Evolutionary conservation across 2,329 filamentous ascomycete species (phyloP), one percentile per base, ranked within the genome.

Genomic region (Paraphaeosphaeria sporulosa): DNA sequence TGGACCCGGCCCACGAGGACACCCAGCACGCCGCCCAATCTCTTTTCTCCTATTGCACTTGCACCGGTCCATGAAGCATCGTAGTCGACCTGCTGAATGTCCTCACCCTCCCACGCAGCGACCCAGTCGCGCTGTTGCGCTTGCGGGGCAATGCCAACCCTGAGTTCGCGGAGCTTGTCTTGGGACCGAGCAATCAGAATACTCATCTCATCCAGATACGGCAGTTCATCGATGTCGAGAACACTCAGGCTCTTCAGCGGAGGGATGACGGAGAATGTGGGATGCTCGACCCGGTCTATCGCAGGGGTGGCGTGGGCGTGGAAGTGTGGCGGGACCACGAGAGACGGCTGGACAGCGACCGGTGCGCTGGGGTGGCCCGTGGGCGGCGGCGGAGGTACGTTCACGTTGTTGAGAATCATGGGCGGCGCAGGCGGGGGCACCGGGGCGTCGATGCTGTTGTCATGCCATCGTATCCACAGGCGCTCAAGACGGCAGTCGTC

Each of bases 391-490:
- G 79, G 76, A 49, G 76, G 75, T 5, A 73, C 63, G 68, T 63
- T 79, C 52, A 73, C 66, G 68, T 65, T 80, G 67, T 69, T 78
- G 55, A 71, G 73, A 38, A 64, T 78, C 76, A 67, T 76, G 65
- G 66, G 79, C 67, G 71, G 77, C 55, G 66, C 73, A 58, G 68
- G 78, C 49, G 70, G 76, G 55, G 77, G 75, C 21, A 67, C 65
- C 25, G 73, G 71, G 7, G 71, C 68, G 59, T 82, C 81, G 21
- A 76, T 83, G 6, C 83, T 83, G 71, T 93, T 94, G 75, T 94
- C 89, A 76, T 95, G 92, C 89, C 91, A 94, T 65, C 92, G 86
- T 55, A 95, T 86, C 89, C 91, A 94, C 21, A 95, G 83, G 59
- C 87, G 87, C 58, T 92, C 88, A 49, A 95, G 80, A 47, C 89